Base-by-base conservation (phyloP, 2,329 filamentous ascomycete genomes). In the Orbilia blumenaviensis region DNA sequence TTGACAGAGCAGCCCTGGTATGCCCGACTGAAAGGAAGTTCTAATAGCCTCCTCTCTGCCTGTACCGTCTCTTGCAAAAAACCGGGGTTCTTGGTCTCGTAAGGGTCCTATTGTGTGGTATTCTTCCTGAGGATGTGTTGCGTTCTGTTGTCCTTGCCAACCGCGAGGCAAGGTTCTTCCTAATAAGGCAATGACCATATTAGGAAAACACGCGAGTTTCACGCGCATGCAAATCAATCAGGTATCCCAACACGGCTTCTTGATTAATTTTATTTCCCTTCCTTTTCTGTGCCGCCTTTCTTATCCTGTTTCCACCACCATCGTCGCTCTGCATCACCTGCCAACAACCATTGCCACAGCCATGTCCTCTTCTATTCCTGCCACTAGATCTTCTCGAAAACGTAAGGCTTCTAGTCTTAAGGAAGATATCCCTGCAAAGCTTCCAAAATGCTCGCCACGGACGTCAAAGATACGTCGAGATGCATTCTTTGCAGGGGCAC, bases 381-480 rank as follows among this genome's bases (percentile, higher is more conserved):
- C 64, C 21, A 23, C 54, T 48, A 56, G 36, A 44, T n/a, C 5
- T 14, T 61, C 64, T 44, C 58, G 64, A 32, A 76, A 76, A 34
- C 64, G 72, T 21, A 76, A 69, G 41, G 72, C 63, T 42, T n/a
- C 64, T 16, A 54, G 29, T 25, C 72, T 76, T 2, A 69, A 67
- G 23, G 72, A 76, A 44, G 64, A 76, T 32, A 46, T 69, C 4
- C 64, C 64, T 32, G 72, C 72, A 27, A 76, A 76, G 50, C 60
- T 69, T 9, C 72, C 72, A 12, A 76, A 60, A 61, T 76, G 72
- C 38, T 76, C 72, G 14, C 72, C 72, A 6, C 64, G 72, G 8
- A 76, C 72, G 14, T 76, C 72, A 1, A 76, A 69, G 32, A 76
- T 76, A 16, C 72, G 72, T 34, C 64, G 72, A 18, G 72, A 76